Percentiles rank a stretch among this genome's conserved stretches.
Conservation (phyloP, 2,329 filamentous ascomycete genomes). For the Diaporthe nobilis region DNA sequence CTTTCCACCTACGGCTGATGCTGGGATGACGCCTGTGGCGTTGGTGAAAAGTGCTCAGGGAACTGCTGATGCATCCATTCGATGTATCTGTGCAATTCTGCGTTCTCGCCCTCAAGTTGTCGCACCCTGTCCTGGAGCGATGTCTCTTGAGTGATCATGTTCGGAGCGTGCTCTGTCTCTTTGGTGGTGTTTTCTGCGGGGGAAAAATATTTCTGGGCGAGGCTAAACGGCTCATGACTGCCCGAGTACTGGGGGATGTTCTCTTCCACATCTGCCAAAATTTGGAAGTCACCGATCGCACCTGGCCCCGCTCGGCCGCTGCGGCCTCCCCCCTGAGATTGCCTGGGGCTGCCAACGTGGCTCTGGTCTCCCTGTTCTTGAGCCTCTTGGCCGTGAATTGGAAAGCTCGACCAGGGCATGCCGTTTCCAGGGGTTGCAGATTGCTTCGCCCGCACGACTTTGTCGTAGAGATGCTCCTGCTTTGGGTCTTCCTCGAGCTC, state of each 20-base stretch:
- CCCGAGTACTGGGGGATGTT: not conserved
- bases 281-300: not conserved
- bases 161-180: not conserved
- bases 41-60: fast-evolving
- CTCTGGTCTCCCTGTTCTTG: not conserved
- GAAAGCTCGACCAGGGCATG: not conserved
- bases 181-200: not conserved
- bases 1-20: not conserved
- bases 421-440: not conserved
- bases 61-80: not conserved
- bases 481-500: constrained; percentile 38
- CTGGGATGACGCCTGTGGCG: not conserved
- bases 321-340: not conserved
- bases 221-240: not conserved
- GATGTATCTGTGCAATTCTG: not conserved
- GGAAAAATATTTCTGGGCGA: not conserved
- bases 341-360: not conserved
- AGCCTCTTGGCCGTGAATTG: not conserved
- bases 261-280: not conserved
- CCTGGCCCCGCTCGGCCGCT: not conserved
- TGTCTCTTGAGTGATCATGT: no score
- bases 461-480: not conserved
- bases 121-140: not conserved
- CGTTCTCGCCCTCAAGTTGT: no score
- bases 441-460: not conserved